Base-by-base conservation (phyloP, 2,329 filamentous ascomycete genomes). In the Lasiodiplodia gonubiensis region DNA sequence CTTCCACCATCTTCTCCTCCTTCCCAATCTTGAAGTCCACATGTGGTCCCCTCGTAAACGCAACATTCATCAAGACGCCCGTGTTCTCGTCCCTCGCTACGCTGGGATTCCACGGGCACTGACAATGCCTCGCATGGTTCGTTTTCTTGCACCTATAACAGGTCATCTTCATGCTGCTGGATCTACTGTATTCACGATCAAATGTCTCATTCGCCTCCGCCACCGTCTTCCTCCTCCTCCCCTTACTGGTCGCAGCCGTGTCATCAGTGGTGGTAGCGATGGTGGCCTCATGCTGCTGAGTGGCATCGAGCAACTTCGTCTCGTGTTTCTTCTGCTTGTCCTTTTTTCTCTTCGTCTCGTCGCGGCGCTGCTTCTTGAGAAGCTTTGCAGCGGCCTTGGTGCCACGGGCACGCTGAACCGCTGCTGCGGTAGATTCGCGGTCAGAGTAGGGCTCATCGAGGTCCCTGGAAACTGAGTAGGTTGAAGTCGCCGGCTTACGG, bases 21-120 rank as follows among this genome's bases (percentile, higher is more conserved):
- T 21, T 51, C 39, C 33, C 39, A n/a, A 33, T 7, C 39, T 11
- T 27, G 4, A 49, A 48, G 25, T n/a, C 25, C 18, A 35, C 39
- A 16, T 11, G 16, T 10, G 57, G 39, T 6, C 7, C 16, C 57
- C 39, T 48, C 25, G 39, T n/a, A n/a, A 10, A 48, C 39, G 8
- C 11, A 39, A 61, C 57, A n/a, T n/a, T 42, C 23, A 23, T 42
- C 57, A 49, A 61, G 25, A 14, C 7, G 2, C 55, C 55, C 14
- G 23, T 48, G 1, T 4, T 25, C 57, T 2, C 18, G 2, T 61
- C 39, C 10, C 57, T 42, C 25, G 39, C 27, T 16, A 61, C 18
- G 16, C 16, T 33, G 25, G 57, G 57, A 10, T 25, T 48, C 57
- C 57, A 61, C 42, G 57, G 57, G 25, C 57, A 61, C 57, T 21